phyloP scores from a whole-genome alignment of 2,329 filamentous ascomycete genomes.

The Tothia fuscella region DNA sequence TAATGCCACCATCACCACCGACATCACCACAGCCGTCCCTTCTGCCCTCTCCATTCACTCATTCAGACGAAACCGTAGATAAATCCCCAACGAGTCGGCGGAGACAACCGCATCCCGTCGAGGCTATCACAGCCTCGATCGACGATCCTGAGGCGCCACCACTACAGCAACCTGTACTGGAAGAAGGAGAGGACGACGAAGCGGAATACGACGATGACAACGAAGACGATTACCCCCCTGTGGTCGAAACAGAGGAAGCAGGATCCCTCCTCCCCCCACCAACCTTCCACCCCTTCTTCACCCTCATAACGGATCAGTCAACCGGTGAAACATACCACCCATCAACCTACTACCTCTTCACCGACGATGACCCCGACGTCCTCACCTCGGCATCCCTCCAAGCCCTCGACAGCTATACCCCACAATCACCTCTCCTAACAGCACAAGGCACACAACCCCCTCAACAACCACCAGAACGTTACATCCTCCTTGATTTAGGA shows the following conservation, averaged over 20 bases:
- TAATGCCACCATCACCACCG: background rate
- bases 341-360: constrained; percentile 82
- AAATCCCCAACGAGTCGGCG: constrained; percentile 14
- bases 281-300: constrained; percentile 71
- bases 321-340: constrained; percentile 70
- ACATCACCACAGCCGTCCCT: background rate
- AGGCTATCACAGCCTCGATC: constrained; percentile 10
- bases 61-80: background rate
- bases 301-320: constrained; percentile 65
- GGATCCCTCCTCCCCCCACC: constrained; percentile 28
- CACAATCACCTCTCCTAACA: constrained; percentile 11
- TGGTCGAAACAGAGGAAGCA: constrained; percentile 22
- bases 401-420: constrained; percentile 35
- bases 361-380: constrained; percentile 74
- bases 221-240: constrained; percentile 22
- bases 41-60: constrained; percentile 4
- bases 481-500: constrained; percentile 43
- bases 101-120: constrained; percentile 9
- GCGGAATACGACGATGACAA: constrained; percentile 9
- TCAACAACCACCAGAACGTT: no score
- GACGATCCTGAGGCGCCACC: constrained; percentile 14
- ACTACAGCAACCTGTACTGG: constrained; percentile 13
- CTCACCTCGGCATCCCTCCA: constrained; percentile 54
- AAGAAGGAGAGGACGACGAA: constrained; percentile 2
- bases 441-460: no score